These are phyloP conservation scores for Geranium rotundifolium DNA, from an alignment of 345 rosid genomes.

Conservation along the genomic window DNA sequence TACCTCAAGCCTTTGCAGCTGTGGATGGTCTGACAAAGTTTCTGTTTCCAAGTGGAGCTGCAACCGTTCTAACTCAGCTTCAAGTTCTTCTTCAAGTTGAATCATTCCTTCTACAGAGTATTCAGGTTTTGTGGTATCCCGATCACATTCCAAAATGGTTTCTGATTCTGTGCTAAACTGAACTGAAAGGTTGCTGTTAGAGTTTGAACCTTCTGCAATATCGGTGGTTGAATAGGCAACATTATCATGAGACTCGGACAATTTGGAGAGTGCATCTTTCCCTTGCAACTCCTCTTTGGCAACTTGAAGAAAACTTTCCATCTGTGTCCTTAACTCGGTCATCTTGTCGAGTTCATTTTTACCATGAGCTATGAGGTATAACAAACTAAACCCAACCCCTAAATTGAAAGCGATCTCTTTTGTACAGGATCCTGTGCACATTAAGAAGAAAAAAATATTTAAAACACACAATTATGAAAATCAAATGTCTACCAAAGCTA, in stretches of 20 bases:
- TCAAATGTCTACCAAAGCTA: no score
- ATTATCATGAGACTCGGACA: slow-evolving; percentile 11
- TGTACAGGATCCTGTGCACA: slow-evolving; percentile 6
- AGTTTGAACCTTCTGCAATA: not conserved
- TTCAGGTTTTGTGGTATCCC: slow-evolving; percentile 15
- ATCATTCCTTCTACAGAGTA: slow-evolving; percentile 32
- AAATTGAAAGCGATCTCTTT: slow-evolving; percentile 28
- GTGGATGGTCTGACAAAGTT: slow-evolving; percentile 9
- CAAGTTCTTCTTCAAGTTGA: slow-evolving; percentile 64
- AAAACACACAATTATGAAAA: no score
- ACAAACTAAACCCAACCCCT: slow-evolving; percentile 43
- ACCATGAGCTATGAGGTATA: slow-evolving; percentile 39
- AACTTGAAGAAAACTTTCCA: slow-evolving; percentile 36
- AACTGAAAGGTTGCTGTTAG: slow-evolving; percentile 5
- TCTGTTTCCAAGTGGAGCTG: slow-evolving; percentile 42
- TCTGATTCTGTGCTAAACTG: slow-evolving; percentile 7
- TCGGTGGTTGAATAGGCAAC: slow-evolving; percentile 13
- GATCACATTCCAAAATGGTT: slow-evolving; percentile 11
- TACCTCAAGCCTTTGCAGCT: slow-evolving; percentile 25
- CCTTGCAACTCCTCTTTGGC: slow-evolving; percentile 19
- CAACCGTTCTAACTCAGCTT: slow-evolving; percentile 52
- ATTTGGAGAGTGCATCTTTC: slow-evolving; percentile 11
- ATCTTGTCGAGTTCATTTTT: slow-evolving; percentile 50
- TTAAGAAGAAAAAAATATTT: no score
- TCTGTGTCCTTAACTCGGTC: slow-evolving; percentile 33